phyloP scores from a whole-genome alignment of 2,329 filamentous ascomycete species.

The Calonectria pauciramosa region DNA sequence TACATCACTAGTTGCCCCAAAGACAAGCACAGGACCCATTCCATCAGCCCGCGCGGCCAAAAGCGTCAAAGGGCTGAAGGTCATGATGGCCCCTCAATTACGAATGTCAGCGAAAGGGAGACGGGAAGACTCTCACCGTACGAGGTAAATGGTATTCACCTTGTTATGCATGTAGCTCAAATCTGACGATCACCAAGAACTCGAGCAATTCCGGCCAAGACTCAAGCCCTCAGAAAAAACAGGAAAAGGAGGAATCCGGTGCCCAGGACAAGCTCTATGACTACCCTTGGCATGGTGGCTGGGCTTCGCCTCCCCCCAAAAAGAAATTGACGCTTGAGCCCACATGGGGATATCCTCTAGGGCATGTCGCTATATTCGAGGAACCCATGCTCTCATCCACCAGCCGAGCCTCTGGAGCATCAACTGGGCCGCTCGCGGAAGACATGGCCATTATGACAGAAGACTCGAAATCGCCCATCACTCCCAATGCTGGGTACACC shows the following conservation, averaged over 20 bases:
- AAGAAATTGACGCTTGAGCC: background rate
- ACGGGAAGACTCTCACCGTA: constrained; percentile 46
- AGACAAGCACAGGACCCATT: background rate
- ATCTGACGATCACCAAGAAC: background rate
- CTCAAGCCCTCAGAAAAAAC: background rate
- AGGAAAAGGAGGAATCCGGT: background rate
- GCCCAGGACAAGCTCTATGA: background rate
- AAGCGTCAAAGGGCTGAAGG: constrained; percentile 1
- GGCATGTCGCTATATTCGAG: background rate
- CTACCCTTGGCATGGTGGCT: background rate
- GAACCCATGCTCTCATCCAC: background rate
- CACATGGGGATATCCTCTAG: background rate
- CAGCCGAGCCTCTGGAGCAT: background rate
- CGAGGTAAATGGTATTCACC: constrained; percentile 24
- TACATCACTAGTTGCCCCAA: constrained; percentile 30
- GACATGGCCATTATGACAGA: background rate
- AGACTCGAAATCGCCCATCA: background rate
- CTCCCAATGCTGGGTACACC: background rate
- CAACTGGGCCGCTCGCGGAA: background rate
- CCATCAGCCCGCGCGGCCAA: background rate
- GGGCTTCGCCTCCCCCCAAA: background rate
- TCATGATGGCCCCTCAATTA: background rate
- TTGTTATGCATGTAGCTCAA: background rate
- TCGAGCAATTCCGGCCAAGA: background rate
- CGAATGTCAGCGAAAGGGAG: background rate